A percentile compares a stretch with the other conserved stretches of the same genome.
These are phyloP conservation scores for Metschnikowia borealis DNA, from an alignment of 805 yeast species.

Conservation along the genomic window DNA sequence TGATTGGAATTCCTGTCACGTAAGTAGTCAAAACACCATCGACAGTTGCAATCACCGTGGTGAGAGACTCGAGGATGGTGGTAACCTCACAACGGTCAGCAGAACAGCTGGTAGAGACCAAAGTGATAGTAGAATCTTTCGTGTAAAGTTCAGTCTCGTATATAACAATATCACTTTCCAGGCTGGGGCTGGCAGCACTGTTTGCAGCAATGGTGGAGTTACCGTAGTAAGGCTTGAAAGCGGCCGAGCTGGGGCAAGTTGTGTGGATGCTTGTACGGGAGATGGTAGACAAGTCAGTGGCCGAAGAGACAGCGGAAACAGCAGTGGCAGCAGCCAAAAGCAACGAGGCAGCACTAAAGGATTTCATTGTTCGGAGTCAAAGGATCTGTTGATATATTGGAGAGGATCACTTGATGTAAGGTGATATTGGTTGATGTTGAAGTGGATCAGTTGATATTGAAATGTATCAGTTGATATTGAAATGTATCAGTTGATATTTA, in stretches of 20 bases:
- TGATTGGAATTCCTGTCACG: slow-evolving; percentile 29
- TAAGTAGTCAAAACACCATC: slow-evolving; percentile 39
- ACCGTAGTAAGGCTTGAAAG: slow-evolving; percentile 7
- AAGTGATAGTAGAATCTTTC: slow-evolving; percentile 12
- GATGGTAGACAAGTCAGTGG: slow-evolving; percentile 11
- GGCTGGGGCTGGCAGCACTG: background rate
- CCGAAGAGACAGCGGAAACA: slow-evolving; percentile 6
- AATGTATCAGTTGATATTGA: too few species aligned
- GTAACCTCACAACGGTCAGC: slow-evolving; percentile 29
- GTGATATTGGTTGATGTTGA: too few species aligned
- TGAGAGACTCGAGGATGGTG: slow-evolving; percentile 27
- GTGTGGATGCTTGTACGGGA: slow-evolving; percentile 16
- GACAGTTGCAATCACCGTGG: slow-evolving; percentile 35
- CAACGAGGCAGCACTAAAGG: slow-evolving; percentile 5
- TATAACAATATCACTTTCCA: slow-evolving; percentile 5
- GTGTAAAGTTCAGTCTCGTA: slow-evolving; percentile 15
- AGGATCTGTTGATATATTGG: background rate
- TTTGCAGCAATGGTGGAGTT: slow-evolving; percentile 4
- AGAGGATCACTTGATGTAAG: too few species aligned
- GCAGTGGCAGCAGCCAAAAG: slow-evolving; percentile 9
- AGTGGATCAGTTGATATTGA: too few species aligned
- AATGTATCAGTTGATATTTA: too few species aligned
- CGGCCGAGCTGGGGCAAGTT: slow-evolving; percentile 9
- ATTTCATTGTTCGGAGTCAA: slow-evolving; percentile 9
- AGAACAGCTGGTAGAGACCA: slow-evolving; percentile 29